Conservation (phyloP, 495 filamentous ascomycete species). For the Cercophora sp. region DNA sequence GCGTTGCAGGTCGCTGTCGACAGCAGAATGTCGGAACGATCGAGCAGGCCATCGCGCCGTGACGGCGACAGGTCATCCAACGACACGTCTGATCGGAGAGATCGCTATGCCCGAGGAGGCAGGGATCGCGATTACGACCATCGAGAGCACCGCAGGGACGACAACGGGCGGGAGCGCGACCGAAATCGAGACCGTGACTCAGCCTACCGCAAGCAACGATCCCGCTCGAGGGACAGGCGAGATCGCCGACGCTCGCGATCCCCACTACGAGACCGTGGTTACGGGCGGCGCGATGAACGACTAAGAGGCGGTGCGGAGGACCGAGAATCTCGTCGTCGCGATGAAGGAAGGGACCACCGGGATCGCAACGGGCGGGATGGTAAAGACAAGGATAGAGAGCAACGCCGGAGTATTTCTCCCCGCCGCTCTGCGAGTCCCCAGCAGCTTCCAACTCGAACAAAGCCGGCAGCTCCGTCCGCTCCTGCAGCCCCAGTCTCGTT, state of each 20-base stretch:
- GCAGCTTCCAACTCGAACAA: constrained; percentile 27
- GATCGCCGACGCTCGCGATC: constrained; percentile 42
- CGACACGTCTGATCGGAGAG: constrained; percentile 20
- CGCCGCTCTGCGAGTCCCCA: constrained; percentile 19
- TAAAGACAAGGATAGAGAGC: constrained; percentile 18
- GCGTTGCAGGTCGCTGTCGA: too few species aligned
- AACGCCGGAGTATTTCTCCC: constrained; percentile 12
- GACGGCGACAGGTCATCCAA: constrained; percentile 22
- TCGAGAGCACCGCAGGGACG: constrained; percentile 28
- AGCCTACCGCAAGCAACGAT: too few species aligned
- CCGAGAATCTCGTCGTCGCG: constrained; percentile 18
- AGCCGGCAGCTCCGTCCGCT: constrained; percentile 39
- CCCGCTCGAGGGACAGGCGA: constrained; percentile 28
- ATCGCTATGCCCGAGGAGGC: constrained; percentile 14
- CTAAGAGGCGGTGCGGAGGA: constrained; percentile 9
- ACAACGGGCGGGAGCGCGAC: constrained; percentile 30
- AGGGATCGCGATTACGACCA: constrained; percentile 24
- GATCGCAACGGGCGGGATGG: constrained; percentile 14
- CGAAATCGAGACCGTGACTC: constrained; percentile 26
- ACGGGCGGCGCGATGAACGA: constrained; percentile 26
- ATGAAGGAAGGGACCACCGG: constrained; percentile 15
- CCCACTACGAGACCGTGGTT: constrained; percentile 31
- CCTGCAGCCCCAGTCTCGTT: constrained; percentile 29
- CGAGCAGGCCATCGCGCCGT: constrained; percentile 21
- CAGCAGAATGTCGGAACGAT: constrained; percentile 26